Evolutionary conservation across 139 green algal genomes (phyloP).

Genomic region (Chlamydomonas incerta): DNA sequence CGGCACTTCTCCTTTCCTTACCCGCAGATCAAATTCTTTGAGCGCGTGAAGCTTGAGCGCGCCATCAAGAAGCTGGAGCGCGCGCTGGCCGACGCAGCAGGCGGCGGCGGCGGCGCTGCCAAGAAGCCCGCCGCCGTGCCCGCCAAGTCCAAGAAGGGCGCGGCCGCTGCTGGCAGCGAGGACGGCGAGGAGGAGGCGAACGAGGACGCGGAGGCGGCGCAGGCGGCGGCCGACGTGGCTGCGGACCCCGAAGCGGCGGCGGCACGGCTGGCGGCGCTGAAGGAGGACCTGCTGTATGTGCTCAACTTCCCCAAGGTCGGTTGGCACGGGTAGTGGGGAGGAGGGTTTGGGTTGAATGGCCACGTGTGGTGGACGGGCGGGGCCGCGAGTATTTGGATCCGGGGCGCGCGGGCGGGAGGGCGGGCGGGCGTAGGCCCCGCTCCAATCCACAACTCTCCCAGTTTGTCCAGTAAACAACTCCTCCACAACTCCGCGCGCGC

Average conservation of each 20-base stretch:
- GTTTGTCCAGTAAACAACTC: too few relatives aligned
- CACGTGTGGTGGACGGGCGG: too few relatives aligned
- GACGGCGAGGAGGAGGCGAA: neutral
- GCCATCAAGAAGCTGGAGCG: constrained; percentile 66
- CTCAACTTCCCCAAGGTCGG: constrained; percentile 85
- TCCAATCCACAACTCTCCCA: too few relatives aligned
- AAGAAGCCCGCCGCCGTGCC: too few relatives aligned
- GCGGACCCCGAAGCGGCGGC: constrained; percentile 12
- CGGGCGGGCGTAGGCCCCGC: too few relatives aligned
- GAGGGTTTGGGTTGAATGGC: too few relatives aligned
- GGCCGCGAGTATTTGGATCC: too few relatives aligned
- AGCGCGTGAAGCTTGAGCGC: constrained; percentile 88
- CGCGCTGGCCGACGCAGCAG: neutral
- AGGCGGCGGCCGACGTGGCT: neutral
- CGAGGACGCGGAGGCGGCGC: neutral
- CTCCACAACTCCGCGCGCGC: too few relatives aligned
- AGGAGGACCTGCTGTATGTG: constrained; percentile 86
- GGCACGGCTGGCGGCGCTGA: constrained; percentile 46
- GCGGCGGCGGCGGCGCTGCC: neutral
- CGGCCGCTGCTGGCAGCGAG: neutral
- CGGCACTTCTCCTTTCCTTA: neutral
- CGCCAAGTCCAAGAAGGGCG: neutral
- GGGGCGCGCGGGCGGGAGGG: too few relatives aligned
- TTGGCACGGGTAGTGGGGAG: too few relatives aligned
- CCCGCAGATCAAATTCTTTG: constrained; percentile 87